Conservation (phyloP, 2,329 filamentous ascomycete genomes). For the Beauveria varroae region DNA sequence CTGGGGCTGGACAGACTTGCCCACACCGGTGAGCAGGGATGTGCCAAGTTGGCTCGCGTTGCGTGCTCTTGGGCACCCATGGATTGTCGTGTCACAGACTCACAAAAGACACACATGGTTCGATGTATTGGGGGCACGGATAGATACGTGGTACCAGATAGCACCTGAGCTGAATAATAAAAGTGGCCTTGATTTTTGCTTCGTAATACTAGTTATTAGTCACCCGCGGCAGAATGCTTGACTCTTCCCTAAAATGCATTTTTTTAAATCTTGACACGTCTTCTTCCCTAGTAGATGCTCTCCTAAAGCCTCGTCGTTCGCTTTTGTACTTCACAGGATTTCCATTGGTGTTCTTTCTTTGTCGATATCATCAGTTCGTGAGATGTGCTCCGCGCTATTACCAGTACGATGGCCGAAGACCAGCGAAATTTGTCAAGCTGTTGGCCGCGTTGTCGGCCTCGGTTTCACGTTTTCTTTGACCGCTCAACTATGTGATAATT, state of each 20-base stretch:
- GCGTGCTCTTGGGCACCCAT: neutral
- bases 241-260: neutral
- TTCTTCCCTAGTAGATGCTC: neutral
- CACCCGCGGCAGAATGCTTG: neutral
- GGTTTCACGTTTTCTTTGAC: constrained; percentile 65
- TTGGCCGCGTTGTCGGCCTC: constrained; percentile 36
- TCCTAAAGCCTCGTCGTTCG: neutral
- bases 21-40: constrained; percentile 8
- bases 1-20: neutral
- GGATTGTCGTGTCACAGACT: no score
- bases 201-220: neutral
- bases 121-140: no score
- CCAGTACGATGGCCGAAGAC: constrained; percentile 54
- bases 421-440: constrained; percentile 47
- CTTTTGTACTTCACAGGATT: neutral
- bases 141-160: no score
- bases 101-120: no score
- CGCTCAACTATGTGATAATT: constrained; percentile 44
- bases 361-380: neutral
- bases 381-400: constrained; percentile 22
- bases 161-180: neutral
- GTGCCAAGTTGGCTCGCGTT: neutral
- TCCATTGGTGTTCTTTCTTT: constrained; percentile 7
- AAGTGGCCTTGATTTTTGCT: neutral
- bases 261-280: neutral